These are phyloP conservation scores for Magnaporthales sp. DNA, from an alignment of 2,329 filamentous ascomycete genomes.

Conservation along the genomic window DNA sequence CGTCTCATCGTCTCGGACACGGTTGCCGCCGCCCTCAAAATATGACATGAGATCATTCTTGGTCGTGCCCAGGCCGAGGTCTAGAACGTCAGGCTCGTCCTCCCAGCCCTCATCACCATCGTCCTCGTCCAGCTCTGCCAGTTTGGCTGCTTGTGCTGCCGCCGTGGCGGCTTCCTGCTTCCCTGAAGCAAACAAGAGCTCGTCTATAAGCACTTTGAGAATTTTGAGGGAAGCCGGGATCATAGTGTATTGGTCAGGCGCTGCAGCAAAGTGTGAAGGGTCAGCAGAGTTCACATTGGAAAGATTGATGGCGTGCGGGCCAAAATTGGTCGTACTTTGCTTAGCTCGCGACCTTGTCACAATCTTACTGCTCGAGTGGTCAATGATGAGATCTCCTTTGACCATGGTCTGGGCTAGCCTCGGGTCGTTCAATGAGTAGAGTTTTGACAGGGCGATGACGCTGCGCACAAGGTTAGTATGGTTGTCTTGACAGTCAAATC, in stretches of 20 bases:
- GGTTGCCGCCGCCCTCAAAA: conserved; percentile 47
- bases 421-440: conserved; percentile 79
- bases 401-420: conserved; percentile 73
- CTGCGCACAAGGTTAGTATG: conserved; percentile 35
- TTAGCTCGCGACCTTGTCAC: conserved; percentile 89
- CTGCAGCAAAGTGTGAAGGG: conserved; percentile 20
- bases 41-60: conserved; percentile 77
- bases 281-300: neutral
- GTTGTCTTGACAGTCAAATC: neutral
- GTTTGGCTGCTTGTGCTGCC: conserved; percentile 50
- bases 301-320: conserved; percentile 6
- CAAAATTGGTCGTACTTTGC: conserved; percentile 48
- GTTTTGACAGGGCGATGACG: conserved; percentile 84
- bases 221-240: conserved; percentile 90
- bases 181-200: conserved; percentile 75
- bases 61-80: conserved; percentile 61
- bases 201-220: conserved; percentile 88
- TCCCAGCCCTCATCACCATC: conserved; percentile 83
- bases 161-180: conserved; percentile 49
- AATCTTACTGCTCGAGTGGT: conserved; percentile 67
- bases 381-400: conserved; percentile 81
- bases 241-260: conserved; percentile 83
- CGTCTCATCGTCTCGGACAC: conserved; percentile 82
- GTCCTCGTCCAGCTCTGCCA: conserved; percentile 48
- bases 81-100: conserved; percentile 68